A percentile compares a stretch with the other conserved stretches of the same genome.
These are phyloP conservation scores for Strobilomyces dryophilus DNA, from an alignment of 768 basidiomycete species.

Conservation along the genomic window DNA sequence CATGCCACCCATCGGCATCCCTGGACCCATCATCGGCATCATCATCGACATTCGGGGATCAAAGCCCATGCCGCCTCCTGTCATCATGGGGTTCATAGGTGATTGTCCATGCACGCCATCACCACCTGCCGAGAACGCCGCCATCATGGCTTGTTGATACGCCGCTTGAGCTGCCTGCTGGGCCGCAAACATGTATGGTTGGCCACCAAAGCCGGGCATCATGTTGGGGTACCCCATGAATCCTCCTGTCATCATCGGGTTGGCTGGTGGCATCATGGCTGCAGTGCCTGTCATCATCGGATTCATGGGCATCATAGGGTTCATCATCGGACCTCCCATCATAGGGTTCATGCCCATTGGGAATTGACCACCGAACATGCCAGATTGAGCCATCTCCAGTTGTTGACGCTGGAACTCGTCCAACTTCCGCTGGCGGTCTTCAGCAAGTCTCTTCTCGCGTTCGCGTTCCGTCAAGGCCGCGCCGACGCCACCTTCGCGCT, in stretches of 20 bases:
- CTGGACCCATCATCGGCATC: slow-evolving; percentile 61
- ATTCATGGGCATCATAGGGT: slow-evolving; percentile 46
- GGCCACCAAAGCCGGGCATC: slow-evolving; percentile 47
- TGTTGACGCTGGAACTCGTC: slow-evolving; percentile 89
- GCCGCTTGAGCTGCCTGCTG: slow-evolving; percentile 79
- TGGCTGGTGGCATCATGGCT: slow-evolving; percentile 46
- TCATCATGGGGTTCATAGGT: slow-evolving; percentile 54
- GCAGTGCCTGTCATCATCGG: slow-evolving; percentile 54
- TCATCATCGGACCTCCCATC: slow-evolving; percentile 66
- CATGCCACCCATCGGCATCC: slow-evolving; percentile 39
- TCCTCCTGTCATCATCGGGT: slow-evolving; percentile 53
- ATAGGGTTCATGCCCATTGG: slow-evolving; percentile 56
- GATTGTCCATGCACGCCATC: slow-evolving; percentile 38
- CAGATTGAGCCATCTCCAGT: slow-evolving; percentile 84
- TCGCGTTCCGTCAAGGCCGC: slow-evolving; percentile 94
- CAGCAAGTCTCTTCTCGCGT: slow-evolving; percentile 85
- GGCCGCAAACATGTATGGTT: slow-evolving; percentile 83
- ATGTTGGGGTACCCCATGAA: slow-evolving; percentile 39
- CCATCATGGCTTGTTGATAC: slow-evolving; percentile 87
- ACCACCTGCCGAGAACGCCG: slow-evolving; percentile 75
- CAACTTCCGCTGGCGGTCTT: slow-evolving; percentile 88
- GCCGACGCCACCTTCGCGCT: slow-evolving; percentile 93
- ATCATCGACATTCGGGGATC: slow-evolving; percentile 85
- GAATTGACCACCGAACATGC: slow-evolving; percentile 57
- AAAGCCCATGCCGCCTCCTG: slow-evolving; percentile 49